Conservation (phyloP, 179 eudicot species). For the Drosera spatulata region DNA sequence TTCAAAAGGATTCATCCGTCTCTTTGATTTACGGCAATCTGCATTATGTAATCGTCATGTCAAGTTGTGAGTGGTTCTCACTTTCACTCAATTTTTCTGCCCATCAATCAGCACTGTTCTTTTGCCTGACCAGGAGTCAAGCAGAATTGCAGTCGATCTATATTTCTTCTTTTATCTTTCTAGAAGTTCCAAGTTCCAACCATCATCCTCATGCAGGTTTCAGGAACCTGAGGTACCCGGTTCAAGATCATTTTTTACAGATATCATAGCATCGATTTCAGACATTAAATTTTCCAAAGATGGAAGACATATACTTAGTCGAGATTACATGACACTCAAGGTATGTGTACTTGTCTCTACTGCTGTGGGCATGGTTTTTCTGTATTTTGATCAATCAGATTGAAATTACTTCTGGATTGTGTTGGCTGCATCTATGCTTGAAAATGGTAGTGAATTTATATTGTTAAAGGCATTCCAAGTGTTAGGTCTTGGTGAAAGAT, state of each 20-base stretch:
- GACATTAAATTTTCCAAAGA: conserved; percentile 64
- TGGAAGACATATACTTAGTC: conserved; percentile 69
- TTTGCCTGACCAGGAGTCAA: not conserved
- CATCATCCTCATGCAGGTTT: conserved; percentile 26
- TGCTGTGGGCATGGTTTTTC: not conserved
- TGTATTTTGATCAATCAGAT: not conserved
- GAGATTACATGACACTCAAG: conserved; percentile 81
- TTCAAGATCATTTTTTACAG: conserved; percentile 68
- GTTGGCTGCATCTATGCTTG: no score
- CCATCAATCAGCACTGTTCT: not conserved
- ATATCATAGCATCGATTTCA: conserved; percentile 67
- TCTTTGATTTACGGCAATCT: conserved; percentile 71
- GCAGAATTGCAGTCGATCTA: not conserved
- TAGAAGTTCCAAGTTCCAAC: conserved; percentile 10
- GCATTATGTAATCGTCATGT: conserved; percentile 65
- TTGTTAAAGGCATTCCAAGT: no score
- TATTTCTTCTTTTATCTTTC: not conserved
- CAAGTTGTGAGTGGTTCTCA: conserved; percentile 36
- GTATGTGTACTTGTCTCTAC: conserved; percentile 13
- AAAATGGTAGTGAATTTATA: no score
- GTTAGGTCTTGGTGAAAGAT: no score
- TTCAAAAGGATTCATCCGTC: conserved; percentile 69
- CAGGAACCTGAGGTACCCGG: conserved; percentile 70
- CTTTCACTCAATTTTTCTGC: conserved; percentile 9
- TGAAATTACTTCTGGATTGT: no score